Base-by-base conservation (phyloP, 805 yeast species). In the Pichia gijzeniarum region DNA sequence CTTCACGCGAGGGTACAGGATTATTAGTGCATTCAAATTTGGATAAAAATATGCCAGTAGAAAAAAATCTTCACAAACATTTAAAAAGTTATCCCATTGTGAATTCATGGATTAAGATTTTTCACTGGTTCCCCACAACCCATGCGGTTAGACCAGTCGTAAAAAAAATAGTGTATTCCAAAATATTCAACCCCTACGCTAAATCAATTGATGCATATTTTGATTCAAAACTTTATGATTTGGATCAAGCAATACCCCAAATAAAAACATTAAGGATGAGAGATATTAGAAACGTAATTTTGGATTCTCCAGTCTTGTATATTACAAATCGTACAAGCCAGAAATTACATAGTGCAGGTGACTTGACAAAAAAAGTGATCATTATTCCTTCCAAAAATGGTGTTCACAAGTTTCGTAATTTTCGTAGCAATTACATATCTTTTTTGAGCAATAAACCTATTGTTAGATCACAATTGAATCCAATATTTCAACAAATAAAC, bases 401-500 rank as follows among this genome's bases (percentile, higher is more conserved):
- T 19, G 64, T 77, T 22, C 58, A 67, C 52, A 72, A 69, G 41
- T 63, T 73, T 47, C 79, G 84, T 51, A 69, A 68, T 41, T 12
- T 37, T 7, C 32, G 48, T 14, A 41, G 48, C 16, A 31, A 35
- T 18, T 36, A 41, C 25, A 17, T 50, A 3, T 12, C 43, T 9
- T 37, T 32, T 10, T 14, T 43, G 6, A 40, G 77, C 27, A 87
- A 87, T 20, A 78, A 77, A 56, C 83, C 85, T 35, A 58, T 80
- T 41, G 52, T 84, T 33, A 71, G 87, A 52, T 70, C 82, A n/a
- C 72, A 75, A 20, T 56, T 81, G 19, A 88, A 82, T 60, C 82
- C 85, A 4, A 31, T 81, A 12, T 66, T 84, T 39, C 70, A 68
- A 32, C 90, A 93, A 25, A 38, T 82, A 38, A 87, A 84, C 64